Conservation (phyloP, 495 filamentous ascomycete genomes). For the Tetracladium setigerum region DNA sequence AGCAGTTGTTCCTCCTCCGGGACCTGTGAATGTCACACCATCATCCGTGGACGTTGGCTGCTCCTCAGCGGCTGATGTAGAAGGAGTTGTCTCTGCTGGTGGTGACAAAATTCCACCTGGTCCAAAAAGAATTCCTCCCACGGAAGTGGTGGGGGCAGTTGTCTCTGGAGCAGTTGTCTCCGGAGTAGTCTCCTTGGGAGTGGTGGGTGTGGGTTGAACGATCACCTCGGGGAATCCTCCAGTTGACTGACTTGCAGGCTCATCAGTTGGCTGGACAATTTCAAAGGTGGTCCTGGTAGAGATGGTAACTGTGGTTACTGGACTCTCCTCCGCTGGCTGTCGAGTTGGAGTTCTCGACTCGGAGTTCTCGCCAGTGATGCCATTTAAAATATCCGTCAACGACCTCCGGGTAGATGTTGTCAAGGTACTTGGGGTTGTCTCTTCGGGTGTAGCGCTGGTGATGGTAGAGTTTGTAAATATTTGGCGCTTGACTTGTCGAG, state of each 20-base stretch:
- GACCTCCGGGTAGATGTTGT: background rate
- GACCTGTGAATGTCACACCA: conserved; percentile 8
- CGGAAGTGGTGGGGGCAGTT: conserved; percentile 3
- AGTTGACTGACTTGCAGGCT: conserved; percentile 13
- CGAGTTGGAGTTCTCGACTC: background rate
- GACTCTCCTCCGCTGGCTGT: background rate
- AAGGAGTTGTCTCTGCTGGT: background rate
- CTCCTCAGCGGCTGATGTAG: conserved; percentile 2
- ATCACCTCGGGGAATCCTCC: conserved; percentile 10
- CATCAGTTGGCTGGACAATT: conserved; percentile 8
- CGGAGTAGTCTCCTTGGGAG: conserved; percentile 11
- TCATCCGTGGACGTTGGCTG: background rate
- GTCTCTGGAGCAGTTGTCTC: conserved; percentile 11
- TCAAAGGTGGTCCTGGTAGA: conserved; percentile 1
- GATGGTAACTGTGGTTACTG: background rate
- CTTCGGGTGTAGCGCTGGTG: conserved; percentile 22
- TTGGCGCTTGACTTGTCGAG: conserved; percentile 50
- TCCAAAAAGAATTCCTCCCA: conserved; percentile 15
- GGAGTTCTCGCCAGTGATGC: background rate
- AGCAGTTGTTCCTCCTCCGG: conserved; percentile 10
- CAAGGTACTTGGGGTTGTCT: background rate
- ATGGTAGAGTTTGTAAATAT: conserved; percentile 38
- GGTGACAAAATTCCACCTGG: conserved; percentile 19
- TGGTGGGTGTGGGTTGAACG: conserved; percentile 9
- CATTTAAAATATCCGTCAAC: too few relatives aligned